These are phyloP conservation scores for Candida silvicultrix DNA, from an alignment of 805 yeast species.

Conservation along the genomic window DNA sequence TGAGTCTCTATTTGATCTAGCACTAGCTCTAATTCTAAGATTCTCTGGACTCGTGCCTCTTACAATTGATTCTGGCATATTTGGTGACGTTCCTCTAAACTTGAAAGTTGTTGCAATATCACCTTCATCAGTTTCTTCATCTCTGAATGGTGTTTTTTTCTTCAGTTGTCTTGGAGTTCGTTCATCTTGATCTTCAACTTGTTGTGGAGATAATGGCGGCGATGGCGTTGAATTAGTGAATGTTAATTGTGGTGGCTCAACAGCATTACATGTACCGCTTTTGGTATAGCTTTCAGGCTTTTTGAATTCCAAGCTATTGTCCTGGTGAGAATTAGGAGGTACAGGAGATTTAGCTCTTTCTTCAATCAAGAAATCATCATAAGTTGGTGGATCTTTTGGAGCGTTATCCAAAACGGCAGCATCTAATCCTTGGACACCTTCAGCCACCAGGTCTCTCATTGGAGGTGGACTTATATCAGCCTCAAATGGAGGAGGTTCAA, in stretches of 20 bases:
- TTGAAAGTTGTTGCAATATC: slow-evolving; percentile 26
- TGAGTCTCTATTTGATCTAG: slow-evolving; percentile 8
- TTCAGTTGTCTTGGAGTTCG: slow-evolving; percentile 8
- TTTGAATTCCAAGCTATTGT: not conserved
- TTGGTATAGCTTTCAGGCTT: not conserved
- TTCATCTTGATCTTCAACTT: slow-evolving; percentile 1
- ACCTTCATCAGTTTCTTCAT: slow-evolving; percentile 17
- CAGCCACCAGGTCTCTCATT: slow-evolving; percentile 4
- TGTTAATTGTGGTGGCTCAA: not conserved
- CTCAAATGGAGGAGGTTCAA: slow-evolving; percentile 61
- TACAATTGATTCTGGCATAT: slow-evolving; percentile 27
- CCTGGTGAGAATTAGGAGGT: too few species aligned
- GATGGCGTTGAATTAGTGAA: not conserved
- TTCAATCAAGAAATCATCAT: slow-evolving; percentile 21
- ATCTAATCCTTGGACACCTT: slow-evolving; percentile 5
- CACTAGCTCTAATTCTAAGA: slow-evolving; percentile 13
- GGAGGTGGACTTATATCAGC: slow-evolving; percentile 35
- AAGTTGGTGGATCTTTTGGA: slow-evolving; percentile 30
- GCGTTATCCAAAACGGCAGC: slow-evolving; percentile 12
- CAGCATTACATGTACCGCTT: not conserved
- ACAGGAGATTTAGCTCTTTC: slow-evolving; percentile 5
- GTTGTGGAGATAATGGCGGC: not conserved
- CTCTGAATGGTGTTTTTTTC: not conserved
- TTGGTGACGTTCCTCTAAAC: slow-evolving; percentile 26
- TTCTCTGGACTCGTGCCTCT: slow-evolving; percentile 26